Evolutionary conservation across 1,284 basidiomycete genomes (phyloP).

Genomic region (Kalmanozyma brasiliensis): DNA sequence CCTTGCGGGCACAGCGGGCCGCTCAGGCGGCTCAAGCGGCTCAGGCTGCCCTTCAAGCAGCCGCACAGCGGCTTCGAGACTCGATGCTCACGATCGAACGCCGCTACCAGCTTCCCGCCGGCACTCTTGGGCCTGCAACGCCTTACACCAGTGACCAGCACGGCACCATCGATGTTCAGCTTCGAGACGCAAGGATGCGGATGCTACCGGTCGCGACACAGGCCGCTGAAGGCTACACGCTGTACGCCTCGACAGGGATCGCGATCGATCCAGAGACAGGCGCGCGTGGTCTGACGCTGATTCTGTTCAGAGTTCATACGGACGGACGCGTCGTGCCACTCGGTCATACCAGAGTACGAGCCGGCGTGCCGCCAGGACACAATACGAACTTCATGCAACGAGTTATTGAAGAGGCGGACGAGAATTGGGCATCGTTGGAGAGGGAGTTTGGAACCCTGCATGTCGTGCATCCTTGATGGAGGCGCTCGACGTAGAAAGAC

Average conservation of each 20-base stretch:
- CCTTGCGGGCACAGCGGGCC: too few relatives aligned
- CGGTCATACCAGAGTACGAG: neutral
- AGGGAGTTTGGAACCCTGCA: neutral
- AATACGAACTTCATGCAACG: neutral
- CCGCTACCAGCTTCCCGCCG: neutral
- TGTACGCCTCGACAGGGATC: neutral
- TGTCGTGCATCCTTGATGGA: neutral
- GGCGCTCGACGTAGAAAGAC: too few relatives aligned
- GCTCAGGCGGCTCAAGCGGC: too few relatives aligned
- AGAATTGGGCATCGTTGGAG: neutral
- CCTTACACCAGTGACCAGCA: neutral
- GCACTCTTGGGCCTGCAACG: neutral
- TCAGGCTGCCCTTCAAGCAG: too few relatives aligned
- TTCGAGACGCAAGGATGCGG: neutral
- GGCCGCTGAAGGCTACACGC: neutral
- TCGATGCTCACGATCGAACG: neutral
- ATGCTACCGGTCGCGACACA: neutral
- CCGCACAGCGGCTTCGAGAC: too few relatives aligned
- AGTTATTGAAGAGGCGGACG: neutral
- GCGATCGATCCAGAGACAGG: too few relatives aligned
- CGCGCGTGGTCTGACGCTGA: neutral
- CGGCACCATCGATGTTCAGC: neutral
- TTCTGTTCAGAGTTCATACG: neutral
- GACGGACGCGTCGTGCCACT: neutral
- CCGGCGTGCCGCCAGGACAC: neutral